A percentile compares a stretch with the other conserved stretches of the same genome.
Evolutionary conservation across 805 yeast genomes (phyloP).

Genomic region (Candida verbasci): DNA sequence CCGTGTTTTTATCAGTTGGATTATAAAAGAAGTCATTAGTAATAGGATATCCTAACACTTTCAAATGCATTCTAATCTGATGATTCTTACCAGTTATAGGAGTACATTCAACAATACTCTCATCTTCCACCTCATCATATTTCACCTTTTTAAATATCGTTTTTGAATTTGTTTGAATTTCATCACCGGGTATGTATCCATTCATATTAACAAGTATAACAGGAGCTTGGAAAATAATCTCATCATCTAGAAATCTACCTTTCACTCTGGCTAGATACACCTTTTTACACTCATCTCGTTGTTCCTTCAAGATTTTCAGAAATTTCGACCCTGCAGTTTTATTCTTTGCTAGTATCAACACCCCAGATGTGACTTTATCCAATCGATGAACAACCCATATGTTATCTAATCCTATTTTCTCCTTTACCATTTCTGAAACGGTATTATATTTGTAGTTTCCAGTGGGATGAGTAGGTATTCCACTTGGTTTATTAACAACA

Average conservation of each 20-base stretch:
- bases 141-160: conserved; percentile 28
- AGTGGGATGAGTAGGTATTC: conserved; percentile 53
- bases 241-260: conserved; percentile 35
- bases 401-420: conserved; percentile 18
- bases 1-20: conserved; percentile 10
- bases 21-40: conserved; percentile 62
- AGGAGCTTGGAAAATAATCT: conserved; percentile 33
- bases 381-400: conserved; percentile 47
- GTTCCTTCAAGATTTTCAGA: conserved; percentile 26
- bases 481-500: conserved; percentile 49
- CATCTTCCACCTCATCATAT: conserved; percentile 22
- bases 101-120: conserved; percentile 44
- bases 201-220: conserved; percentile 30
- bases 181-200: conserved; percentile 26
- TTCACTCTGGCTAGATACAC: conserved; percentile 43
- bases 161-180: conserved; percentile 25
- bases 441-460: conserved; percentile 41
- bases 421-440: conserved; percentile 37
- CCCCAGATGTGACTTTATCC: conserved; percentile 51
- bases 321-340: conserved; percentile 25
- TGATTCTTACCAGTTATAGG: conserved; percentile 55
- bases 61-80: conserved; percentile 52
- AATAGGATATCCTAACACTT: conserved; percentile 73
- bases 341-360: conserved; percentile 40
- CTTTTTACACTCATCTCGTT: conserved; percentile 29